Conservation (phyloP, 1,139 yeast genomes). For the Lodderomyces jiufengensis region DNA sequence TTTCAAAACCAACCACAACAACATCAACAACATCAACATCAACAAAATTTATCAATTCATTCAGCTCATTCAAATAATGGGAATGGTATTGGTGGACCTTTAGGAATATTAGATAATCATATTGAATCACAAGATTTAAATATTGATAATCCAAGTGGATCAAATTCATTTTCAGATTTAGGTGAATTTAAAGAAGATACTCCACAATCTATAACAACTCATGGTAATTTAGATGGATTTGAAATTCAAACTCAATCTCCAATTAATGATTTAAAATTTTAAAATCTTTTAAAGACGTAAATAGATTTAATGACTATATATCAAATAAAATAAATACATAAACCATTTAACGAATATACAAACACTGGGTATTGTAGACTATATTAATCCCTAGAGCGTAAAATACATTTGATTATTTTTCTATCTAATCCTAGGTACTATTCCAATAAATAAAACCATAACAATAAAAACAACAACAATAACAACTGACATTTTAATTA, state of each 20-base stretch:
- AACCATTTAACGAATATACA: too few relatives aligned
- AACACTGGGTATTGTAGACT: too few relatives aligned
- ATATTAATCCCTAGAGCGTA: too few relatives aligned
- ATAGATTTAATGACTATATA: too few relatives aligned
- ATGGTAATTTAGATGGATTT: slow-evolving; percentile 1
- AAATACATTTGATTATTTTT: slow-evolving; percentile 5
- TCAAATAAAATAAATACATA: too few relatives aligned
- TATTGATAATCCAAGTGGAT: too few relatives aligned
- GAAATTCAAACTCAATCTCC: slow-evolving; percentile 1
- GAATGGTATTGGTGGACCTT: slow-evolving; percentile 10
- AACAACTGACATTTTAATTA: slow-evolving; percentile 27
- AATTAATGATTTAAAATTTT: too few relatives aligned
- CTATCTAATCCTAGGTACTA: slow-evolving; percentile 24
- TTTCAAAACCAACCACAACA: slow-evolving; percentile 28
- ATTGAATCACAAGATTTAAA: background rate
- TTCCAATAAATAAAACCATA: slow-evolving; percentile 25
- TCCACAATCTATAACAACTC: background rate
- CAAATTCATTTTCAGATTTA: slow-evolving; percentile 1
- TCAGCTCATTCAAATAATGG: slow-evolving; percentile 3
- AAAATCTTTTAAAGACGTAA: too few relatives aligned
- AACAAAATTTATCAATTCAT: slow-evolving; percentile 14
- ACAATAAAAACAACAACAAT: slow-evolving; percentile 25
- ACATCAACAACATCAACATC: slow-evolving; percentile 1
- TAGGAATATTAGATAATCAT: slow-evolving; percentile 17
- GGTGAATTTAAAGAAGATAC: slow-evolving; percentile 1